These are phyloP conservation scores for Moricandia arvensis DNA, from an alignment of 345 rosid species.

Conservation along the genomic window DNA sequence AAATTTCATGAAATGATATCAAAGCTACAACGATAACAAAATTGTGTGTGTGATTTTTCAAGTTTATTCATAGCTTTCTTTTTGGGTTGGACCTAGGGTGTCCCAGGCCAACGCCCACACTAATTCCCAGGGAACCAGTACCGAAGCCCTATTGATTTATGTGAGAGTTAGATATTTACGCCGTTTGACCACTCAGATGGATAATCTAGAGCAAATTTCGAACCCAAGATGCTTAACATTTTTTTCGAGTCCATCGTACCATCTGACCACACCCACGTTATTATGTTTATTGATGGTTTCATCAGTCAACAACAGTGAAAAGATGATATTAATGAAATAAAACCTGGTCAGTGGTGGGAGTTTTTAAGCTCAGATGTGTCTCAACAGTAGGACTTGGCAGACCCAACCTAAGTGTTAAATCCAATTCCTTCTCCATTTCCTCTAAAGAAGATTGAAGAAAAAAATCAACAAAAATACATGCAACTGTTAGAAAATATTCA, in stretches of 20 bases:
- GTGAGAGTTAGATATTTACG: too few relatives aligned
- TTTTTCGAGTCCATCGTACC: too few relatives aligned
- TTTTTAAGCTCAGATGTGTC: conserved; percentile 21
- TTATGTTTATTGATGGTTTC: conserved; percentile 11
- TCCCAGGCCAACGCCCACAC: too few relatives aligned
- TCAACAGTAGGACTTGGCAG: conserved; percentile 25
- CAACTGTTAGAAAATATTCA: background rate
- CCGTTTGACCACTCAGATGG: too few relatives aligned
- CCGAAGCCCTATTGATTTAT: too few relatives aligned
- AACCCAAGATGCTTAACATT: too few relatives aligned
- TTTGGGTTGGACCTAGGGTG: too few relatives aligned
- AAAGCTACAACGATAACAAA: background rate
- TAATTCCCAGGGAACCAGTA: too few relatives aligned
- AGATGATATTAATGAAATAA: background rate
- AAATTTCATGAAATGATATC: background rate
- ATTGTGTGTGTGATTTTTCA: background rate
- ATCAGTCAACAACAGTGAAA: conserved; percentile 24
- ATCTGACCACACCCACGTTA: background rate
- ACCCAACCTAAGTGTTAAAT: conserved; percentile 38
- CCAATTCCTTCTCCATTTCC: conserved; percentile 27
- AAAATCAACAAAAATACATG: background rate
- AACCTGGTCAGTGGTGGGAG: conserved; percentile 23
- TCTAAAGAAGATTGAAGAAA: background rate
- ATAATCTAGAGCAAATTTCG: too few relatives aligned
- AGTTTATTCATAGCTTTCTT: background rate